Percentiles rank a stretch among this genome's conserved stretches.
Evolutionary conservation across 192 early-diverging fungal species (phyloP).

Genomic region (Endogone sp.): DNA sequence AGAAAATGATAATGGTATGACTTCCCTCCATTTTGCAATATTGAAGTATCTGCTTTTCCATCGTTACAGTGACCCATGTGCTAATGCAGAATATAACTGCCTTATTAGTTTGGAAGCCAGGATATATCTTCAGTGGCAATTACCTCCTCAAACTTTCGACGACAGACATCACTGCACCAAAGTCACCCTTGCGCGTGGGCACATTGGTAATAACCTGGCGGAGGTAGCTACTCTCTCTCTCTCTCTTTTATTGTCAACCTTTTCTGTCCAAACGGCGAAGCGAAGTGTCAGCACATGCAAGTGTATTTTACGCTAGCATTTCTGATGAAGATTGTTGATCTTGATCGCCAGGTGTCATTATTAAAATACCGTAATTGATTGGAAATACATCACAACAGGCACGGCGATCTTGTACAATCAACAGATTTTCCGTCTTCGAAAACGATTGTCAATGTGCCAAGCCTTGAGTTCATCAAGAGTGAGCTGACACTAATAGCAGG

Average conservation of each 20-base stretch:
- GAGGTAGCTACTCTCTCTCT: constrained; percentile 27
- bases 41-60: background rate
- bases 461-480: constrained; percentile 22
- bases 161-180: constrained; percentile 17
- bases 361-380: too few species aligned
- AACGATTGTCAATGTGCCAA: constrained; percentile 27
- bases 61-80: too few species aligned
- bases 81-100: too few species aligned
- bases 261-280: too few species aligned
- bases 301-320: too few species aligned
- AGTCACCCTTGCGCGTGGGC: constrained; percentile 26
- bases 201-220: constrained; percentile 42
- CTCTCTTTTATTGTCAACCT: constrained; percentile 2
- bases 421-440: constrained; percentile 13
- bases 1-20: background rate
- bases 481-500: constrained; percentile 32
- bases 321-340: too few species aligned
- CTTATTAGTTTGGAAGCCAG: constrained; percentile 46
- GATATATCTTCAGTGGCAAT: constrained; percentile 33
- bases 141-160: constrained; percentile 35
- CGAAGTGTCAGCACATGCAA: too few species aligned
- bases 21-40: too few species aligned
- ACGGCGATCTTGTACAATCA: constrained; percentile 4
- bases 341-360: too few species aligned
- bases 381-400: constrained; percentile 2